Base-by-base conservation (phyloP, 768 basidiomycete species). In the Boletales sp. region DNA sequence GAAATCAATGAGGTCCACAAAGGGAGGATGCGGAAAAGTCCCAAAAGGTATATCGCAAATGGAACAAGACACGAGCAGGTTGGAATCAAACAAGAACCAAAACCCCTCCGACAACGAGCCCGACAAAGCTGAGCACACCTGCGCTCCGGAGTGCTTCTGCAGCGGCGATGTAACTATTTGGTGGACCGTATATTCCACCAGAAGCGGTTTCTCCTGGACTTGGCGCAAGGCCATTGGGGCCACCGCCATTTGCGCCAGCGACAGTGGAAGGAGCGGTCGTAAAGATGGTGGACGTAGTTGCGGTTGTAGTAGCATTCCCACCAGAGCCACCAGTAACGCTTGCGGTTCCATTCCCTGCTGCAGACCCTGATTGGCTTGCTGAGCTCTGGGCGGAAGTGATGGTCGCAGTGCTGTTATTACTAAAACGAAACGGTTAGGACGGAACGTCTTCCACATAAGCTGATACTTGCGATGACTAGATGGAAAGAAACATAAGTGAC, bases 81-180 rank as follows among this genome's bases (percentile, higher is more conserved):
- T 37, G 40, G 44, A 50, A 54, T 64, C 72, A 83, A 50, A 77
- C 59, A 30, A 75, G 63, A 47, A 78, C 64, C 59, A 83, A 55
- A 27, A 63, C 74, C 4, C 77, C 81, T 29, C 79, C 81, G 18
- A 82, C 64, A 11, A 72, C 64, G n/a, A 76, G 61, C 5, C 73
- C 79, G n/a, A 71, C 69, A 6, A 76, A 39, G 8, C 72, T 68
- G 14, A 80, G 71, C 37, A 78, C 49, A 13, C 77, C 51, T 6
- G 74, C 68, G 51, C 78, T 80, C 36, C 72, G 71, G 35, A 83
- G 70, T 2, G 72, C 67, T 3, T 70, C 57, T 8, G 80, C 87
- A 12, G 74, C 77, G 27, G 83, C 78, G 53, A 81, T 82, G 68
- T 82, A 88, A 45, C 72, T 65, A 59, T 90, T 86, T 41, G 75